Base-by-base conservation (phyloP, 2,329 filamentous ascomycete species). In the Pyricularia pennisetigena region DNA sequence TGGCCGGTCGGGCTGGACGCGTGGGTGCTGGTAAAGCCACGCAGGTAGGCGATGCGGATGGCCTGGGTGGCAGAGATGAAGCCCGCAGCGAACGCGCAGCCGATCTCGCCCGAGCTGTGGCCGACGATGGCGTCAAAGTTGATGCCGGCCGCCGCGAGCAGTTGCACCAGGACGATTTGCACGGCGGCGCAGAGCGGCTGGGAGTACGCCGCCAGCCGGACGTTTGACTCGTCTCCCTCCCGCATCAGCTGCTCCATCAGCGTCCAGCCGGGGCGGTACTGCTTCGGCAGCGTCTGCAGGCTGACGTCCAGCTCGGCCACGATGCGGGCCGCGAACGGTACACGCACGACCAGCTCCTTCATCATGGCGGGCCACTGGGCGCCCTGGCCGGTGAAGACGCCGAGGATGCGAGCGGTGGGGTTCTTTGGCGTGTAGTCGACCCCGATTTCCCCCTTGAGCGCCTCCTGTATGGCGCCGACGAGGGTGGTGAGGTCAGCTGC, bases 11-110 rank as follows among this genome's bases (percentile, higher is more conserved):
- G 62, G 35, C 35, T 41, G 2, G 35, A 10, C 66, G 80, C 81
- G 72, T 82, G 23, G 23, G 9, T 28, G 23, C 26, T 64, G n/a
- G 30, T 32, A 24, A 77, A 70, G 2, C 81, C 81, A 12, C 81
- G 79, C 26, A 77, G 75, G 69, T 80, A 82, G 3, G 81, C 78
- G 35, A 81, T 74, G 64, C 77, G 73, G 78, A 79, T 82, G 4
- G 81, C 81, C 6, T 74, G 24, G 3, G 78, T 72, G 24, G 74
- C 73, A 2, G 76, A 74, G 24, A 83, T 73, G 20, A 75, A 74
- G 0, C 77, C 78, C 10, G 72, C 71, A 5, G 74, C 73, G 49
- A 75, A 76, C 0, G 75, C 75, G 0, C 74, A 75, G 1, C 73
- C 76, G n/a, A 79, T 77, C 68, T 79, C 77, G 5, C 77, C 77